phyloP scores from a whole-genome alignment of 192 early-diverging fungal genomes.

The Dispira simplex region DNA sequence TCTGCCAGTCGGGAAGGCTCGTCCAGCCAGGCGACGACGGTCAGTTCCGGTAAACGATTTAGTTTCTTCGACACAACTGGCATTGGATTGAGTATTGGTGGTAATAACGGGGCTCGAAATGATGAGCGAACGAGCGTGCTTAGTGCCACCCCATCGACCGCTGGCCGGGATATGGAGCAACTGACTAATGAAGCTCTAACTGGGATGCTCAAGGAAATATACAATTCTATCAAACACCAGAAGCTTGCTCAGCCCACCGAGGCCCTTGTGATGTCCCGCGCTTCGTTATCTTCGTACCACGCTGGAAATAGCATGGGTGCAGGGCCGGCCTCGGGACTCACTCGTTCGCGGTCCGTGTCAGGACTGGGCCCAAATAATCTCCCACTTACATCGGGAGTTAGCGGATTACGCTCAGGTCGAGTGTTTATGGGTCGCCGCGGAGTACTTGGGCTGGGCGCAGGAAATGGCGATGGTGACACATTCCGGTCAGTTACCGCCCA shows the following conservation, averaged over 20 bases:
- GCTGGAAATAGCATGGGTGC: neutral
- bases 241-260: slow-evolving; percentile 27
- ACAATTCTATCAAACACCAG: slow-evolving; percentile 27
- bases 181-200: neutral
- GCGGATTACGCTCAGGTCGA: neutral
- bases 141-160: neutral
- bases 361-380: neutral
- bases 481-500: neutral
- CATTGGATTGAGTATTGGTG: neutral
- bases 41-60: slow-evolving; percentile 4
- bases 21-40: neutral
- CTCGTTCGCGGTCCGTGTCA: slow-evolving; percentile 7
- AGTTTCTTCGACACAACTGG: slow-evolving; percentile 9
- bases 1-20: neutral
- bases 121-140: neutral
- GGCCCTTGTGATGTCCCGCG: neutral
- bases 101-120: neutral
- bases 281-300: slow-evolving; percentile 4
- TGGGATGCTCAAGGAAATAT: slow-evolving; percentile 24
- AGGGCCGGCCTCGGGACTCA: neutral
- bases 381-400: neutral
- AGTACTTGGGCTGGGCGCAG: neutral
- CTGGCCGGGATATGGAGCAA: neutral
- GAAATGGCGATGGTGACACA: neutral
- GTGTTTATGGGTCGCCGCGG: neutral